Conservation (phyloP, 129 eudicot species). For the Escallonia rubra region DNA sequence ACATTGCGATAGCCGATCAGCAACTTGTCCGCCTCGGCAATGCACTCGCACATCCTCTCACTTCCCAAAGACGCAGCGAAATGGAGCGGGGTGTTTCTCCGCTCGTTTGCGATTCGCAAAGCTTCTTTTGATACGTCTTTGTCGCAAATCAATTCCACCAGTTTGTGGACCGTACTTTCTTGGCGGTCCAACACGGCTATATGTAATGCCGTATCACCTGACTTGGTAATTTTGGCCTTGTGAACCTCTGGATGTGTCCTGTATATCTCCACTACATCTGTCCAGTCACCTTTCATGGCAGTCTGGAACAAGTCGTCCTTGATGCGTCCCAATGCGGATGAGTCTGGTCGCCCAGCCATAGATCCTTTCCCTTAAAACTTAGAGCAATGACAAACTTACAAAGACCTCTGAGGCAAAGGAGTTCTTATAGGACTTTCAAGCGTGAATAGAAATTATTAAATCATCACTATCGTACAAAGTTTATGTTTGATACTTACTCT, state of each 20-base stretch:
- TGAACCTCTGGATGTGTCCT: neutral
- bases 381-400: neutral
- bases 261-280: neutral
- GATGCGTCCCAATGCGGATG: neutral
- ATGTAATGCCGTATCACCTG: constrained; percentile 11
- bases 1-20: constrained; percentile 8
- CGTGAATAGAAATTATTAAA: neutral
- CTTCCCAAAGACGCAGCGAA: constrained; percentile 6
- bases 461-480: neutral
- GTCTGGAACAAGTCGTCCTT: neutral
- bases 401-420: neutral
- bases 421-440: neutral
- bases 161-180: neutral
- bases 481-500: too few relatives aligned
- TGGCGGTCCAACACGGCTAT: constrained; percentile 11
- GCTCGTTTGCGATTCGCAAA: neutral
- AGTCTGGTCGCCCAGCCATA: neutral
- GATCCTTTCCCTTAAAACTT: neutral
- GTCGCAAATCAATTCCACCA: neutral
- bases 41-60: constrained; percentile 6
- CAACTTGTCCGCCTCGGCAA: neutral
- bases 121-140: neutral
- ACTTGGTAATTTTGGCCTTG: constrained; percentile 1
- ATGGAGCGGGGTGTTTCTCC: constrained; percentile 13
- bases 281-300: constrained; percentile 10